phyloP scores from a whole-genome alignment of 164 flowering plant species.

The Dillenia suffruticosa region DNA sequence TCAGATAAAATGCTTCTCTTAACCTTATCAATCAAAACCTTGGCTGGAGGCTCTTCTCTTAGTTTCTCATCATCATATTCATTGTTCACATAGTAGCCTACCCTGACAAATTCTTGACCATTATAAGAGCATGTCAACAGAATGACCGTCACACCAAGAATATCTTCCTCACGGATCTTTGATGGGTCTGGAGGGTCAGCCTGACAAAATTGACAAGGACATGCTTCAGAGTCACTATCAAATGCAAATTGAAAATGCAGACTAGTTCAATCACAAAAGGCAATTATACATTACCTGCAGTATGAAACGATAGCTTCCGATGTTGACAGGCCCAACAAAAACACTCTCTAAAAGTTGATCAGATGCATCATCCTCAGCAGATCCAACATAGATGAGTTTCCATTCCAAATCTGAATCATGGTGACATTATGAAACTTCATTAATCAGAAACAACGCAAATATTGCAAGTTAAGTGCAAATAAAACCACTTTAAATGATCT shows the following conservation, averaged over 20 bases:
- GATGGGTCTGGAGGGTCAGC: conserved; percentile 68
- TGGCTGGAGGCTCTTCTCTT: conserved; percentile 70
- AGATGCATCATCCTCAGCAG: conserved; percentile 78
- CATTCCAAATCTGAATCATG: conserved; percentile 60
- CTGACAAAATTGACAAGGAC: conserved; percentile 18
- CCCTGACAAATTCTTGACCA: conserved; percentile 71
- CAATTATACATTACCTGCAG: conserved; percentile 38
- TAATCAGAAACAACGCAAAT: neutral
- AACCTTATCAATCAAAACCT: conserved; percentile 54
- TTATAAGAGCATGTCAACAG: conserved; percentile 68
- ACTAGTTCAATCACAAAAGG: neutral
- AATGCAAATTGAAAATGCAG: neutral
- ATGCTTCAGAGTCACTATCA: too few species aligned
- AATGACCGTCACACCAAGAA: conserved; percentile 72
- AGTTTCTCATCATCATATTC: conserved; percentile 73
- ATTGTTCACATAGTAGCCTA: conserved; percentile 77
- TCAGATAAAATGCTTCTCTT: conserved; percentile 66
- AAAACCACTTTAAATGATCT: neutral
- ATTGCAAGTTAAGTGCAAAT: neutral
- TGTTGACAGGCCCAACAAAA: conserved; percentile 78
- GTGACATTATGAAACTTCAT: neutral
- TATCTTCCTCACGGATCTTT: conserved; percentile 71
- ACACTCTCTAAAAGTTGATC: conserved; percentile 76
- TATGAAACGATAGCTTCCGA: conserved; percentile 74
- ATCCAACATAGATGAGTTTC: conserved; percentile 81